These are phyloP conservation scores for Phytophthora citrophthora DNA, from an alignment of 352 stramenopile genomes.

Conservation along the genomic window DNA sequence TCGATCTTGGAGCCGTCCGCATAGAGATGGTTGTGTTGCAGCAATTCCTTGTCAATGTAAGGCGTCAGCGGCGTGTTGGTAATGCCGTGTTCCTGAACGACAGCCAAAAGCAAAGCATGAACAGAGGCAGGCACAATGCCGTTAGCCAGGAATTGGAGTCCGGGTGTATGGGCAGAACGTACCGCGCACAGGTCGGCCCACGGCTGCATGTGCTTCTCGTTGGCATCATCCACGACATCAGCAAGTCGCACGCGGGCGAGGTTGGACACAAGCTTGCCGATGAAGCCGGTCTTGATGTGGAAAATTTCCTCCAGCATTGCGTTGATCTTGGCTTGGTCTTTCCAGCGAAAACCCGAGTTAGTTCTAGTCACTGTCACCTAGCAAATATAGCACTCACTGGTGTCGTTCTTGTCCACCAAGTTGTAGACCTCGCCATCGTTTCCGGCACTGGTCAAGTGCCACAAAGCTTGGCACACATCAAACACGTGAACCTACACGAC, in stretches of 20 bases:
- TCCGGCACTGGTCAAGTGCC: slow-evolving; percentile 69
- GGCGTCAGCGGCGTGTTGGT: slow-evolving; percentile 85
- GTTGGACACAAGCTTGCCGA: slow-evolving; percentile 87
- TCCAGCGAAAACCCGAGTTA: slow-evolving; percentile 1
- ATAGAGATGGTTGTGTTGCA: slow-evolving; percentile 88
- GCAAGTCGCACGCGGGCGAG: slow-evolving; percentile 75
- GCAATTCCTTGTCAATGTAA: slow-evolving; percentile 90
- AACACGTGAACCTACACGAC: slow-evolving; percentile 70
- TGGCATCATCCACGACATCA: slow-evolving; percentile 89
- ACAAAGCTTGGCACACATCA: slow-evolving; percentile 81
- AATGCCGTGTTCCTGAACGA: slow-evolving; percentile 67
- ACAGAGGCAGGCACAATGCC: slow-evolving; percentile 8
- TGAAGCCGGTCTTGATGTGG: slow-evolving; percentile 84
- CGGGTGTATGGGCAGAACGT: slow-evolving; percentile 10
- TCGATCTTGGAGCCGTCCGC: slow-evolving; percentile 81
- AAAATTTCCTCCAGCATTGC: slow-evolving; percentile 78
- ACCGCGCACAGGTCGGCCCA: slow-evolving; percentile 86
- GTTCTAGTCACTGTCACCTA: neutral
- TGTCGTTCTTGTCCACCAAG: slow-evolving; percentile 87
- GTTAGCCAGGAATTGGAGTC: slow-evolving; percentile 7
- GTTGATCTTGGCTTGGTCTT: slow-evolving; percentile 86
- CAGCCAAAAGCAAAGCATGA: slow-evolving; percentile 14
- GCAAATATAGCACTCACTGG: slow-evolving; percentile 50
- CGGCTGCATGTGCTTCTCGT: slow-evolving; percentile 91
- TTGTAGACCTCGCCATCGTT: slow-evolving; percentile 79